Conservation (phyloP, 2,329 filamentous ascomycete species). For the Calonectria leucothoes region DNA sequence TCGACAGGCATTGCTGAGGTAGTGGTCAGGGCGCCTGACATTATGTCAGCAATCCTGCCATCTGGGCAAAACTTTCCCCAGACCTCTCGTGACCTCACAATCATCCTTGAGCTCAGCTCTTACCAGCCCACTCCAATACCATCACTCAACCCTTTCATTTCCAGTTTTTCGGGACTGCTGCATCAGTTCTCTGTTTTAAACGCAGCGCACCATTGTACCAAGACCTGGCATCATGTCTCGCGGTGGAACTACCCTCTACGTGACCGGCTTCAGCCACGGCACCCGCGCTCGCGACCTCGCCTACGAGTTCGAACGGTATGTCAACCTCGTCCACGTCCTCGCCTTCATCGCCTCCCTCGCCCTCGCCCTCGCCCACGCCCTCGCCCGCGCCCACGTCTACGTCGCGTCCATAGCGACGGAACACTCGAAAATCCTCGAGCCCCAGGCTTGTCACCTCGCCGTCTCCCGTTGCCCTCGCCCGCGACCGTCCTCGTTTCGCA, state of each 20-base stretch:
- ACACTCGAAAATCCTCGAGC: slow-evolving; percentile 38
- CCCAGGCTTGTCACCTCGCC: slow-evolving; percentile 41
- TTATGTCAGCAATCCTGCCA: slow-evolving; percentile 41
- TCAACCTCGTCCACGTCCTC: slow-evolving; percentile 65
- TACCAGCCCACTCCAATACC: slow-evolving; percentile 30
- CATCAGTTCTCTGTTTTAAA: slow-evolving; percentile 36
- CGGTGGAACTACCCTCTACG: slow-evolving; percentile 93
- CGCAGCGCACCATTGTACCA: slow-evolving; percentile 14
- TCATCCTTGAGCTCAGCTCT: slow-evolving; percentile 31
- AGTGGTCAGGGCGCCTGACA: slow-evolving; percentile 16
- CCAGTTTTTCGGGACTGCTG: slow-evolving; percentile 37
- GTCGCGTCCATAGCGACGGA: slow-evolving; percentile 36
- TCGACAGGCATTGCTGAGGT: background rate
- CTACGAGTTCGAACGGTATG: slow-evolving; percentile 99
- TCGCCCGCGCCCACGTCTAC: slow-evolving; percentile 39
- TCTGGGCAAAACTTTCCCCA: slow-evolving; percentile 41
- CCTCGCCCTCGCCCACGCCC: slow-evolving; percentile 48
- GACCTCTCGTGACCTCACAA: slow-evolving; percentile 35
- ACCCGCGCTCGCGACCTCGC: slow-evolving; percentile 98
- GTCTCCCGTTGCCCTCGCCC: slow-evolving; percentile 41
- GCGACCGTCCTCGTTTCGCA: slow-evolving; percentile 43
- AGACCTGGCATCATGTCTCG: slow-evolving; percentile 78
- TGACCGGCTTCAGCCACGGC: slow-evolving; percentile 98
- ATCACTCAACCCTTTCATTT: slow-evolving; percentile 33
- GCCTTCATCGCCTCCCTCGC: slow-evolving; percentile 50